Base-by-base conservation (phyloP, 2,329 filamentous ascomycete species). In the Cladorrhinum sp. region DNA sequence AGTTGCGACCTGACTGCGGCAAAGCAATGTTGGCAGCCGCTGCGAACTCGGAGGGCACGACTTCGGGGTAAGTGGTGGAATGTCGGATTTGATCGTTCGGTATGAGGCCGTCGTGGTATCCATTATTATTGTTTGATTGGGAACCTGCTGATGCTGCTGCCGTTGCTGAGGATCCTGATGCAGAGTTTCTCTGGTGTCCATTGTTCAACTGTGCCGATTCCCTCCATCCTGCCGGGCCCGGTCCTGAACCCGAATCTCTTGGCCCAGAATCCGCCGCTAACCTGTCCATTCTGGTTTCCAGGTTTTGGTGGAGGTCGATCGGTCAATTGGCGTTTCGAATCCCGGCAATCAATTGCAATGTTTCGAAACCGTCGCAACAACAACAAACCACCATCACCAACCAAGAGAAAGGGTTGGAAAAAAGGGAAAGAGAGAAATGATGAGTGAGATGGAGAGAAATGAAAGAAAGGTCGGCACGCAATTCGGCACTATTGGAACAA, bases 51-150 rank as follows among this genome's bases (percentile, higher is more conserved):
- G 52, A 55, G 32, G 32, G 32, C 20, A 45, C 32, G 36, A 56
- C 53, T 56, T 56, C 53, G 23, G 53, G 53, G 38, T 56, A 56
- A 38, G 22, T 56, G n/a, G 32, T 25, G 8, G 53, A 56, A 8
- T 48, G 25, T 49, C 53, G 53, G 36, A 48, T 16, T 49, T 45
- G 20, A n/a, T 20, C 25, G 53, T 36, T 56, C 20, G 38, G 53
- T 22, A 56, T 56, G 16, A 56, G 53, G 10, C 53, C 53, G 36
- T 56, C 53, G 38, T 56, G 53, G 16, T 24, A 41, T 22, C 41
- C 41, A 5, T 16, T 16, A 18, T 45, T 45, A 36, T 36, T 48
- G 41, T 48, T 24, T 22, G 53, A 23, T 24, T 18, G 36, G 16
- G 41, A 22, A 45, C 7, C 6, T 32, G 29, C 6, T 32, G 41